A percentile compares a stretch with the other conserved stretches of the same genome.
These are phyloP conservation scores for Plasmodium gaboni DNA, from an alignment of 169 alveolate species.

Conservation along the genomic window DNA sequence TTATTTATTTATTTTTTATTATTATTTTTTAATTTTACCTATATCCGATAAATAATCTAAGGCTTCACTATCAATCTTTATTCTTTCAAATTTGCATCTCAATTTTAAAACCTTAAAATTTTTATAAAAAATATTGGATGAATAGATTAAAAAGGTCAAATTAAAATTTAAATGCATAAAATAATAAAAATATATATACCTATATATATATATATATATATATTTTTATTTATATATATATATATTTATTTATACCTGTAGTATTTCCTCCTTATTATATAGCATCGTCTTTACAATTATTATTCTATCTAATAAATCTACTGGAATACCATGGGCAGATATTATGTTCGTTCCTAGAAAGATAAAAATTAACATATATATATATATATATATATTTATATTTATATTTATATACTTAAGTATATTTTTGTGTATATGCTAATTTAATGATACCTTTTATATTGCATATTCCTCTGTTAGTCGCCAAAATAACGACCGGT, in stretches of 20 bases:
- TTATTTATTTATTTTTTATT: conserved; percentile 94
- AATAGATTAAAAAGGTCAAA: neutral
- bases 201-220: conserved; percentile 13
- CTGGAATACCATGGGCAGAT: conserved; percentile 99
- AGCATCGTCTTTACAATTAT: conserved; percentile 97
- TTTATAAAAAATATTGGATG: conserved; percentile 1
- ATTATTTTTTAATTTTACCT: conserved; percentile 86
- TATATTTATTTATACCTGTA: conserved; percentile 43
- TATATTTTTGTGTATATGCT: neutral
- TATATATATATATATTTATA: conserved; percentile 79
- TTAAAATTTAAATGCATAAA: neutral
- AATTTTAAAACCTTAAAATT: conserved; percentile 64
- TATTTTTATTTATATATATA: conserved; percentile 17
- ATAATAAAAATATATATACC: neutral
- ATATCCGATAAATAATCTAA: conserved; percentile 62
- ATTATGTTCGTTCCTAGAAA: conserved; percentile 96
- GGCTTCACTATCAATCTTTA: conserved; percentile 67
- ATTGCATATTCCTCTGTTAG: conserved; percentile 95
- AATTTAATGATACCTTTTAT: conserved; percentile 60
- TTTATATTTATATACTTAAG: neutral
- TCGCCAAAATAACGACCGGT: conserved; percentile 98
- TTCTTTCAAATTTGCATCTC: conserved; percentile 73
- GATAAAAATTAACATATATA: neutral
- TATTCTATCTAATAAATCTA: conserved; percentile 97
- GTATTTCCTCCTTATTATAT: conserved; percentile 93